Base-by-base conservation (phyloP, 2,329 filamentous ascomycete genomes). In the Aspergillus fumigatiaffinis region DNA sequence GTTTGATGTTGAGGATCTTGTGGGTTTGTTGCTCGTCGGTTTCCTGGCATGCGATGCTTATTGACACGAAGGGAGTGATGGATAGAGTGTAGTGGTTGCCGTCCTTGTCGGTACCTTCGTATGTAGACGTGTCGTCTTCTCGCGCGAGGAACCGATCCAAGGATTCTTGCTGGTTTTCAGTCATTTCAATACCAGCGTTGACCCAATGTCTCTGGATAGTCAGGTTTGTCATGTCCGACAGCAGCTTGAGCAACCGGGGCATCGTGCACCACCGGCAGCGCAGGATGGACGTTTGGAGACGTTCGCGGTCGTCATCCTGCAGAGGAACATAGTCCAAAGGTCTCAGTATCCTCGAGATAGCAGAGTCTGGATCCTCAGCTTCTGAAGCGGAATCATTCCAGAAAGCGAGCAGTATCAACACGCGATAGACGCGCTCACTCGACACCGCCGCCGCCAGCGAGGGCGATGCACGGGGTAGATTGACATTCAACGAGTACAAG, bases 401-500 rank as follows among this genome's bases (percentile, higher is more conserved):
- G 50, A 76, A 76, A 0, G 76, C 74, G 38, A 76, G 64, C 12
- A 76, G 60, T 6, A 78, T 72, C 35, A 80, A 63, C 1, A 71
- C 65, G 2, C 68, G 65, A 51, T 78, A 80, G 4, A 80, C 70
- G 3, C 70, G 66, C 48, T 76, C 73, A 9, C 71, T 70, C 0
- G 77, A 77, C 10, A 80, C 59, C 2, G 70, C 71, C 0, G 65
- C 63, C 9, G 72, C 73, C 9, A 84, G 63, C 10, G 67, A 59
- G 0, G 68, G 69, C 0, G 81, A 83, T 4, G 73, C 71, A 17
- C 69, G 69, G 2, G 77, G 71, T 1, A 81, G 64, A 41, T 79
- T 76, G 32, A 79, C 60, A 59, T 82, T 80, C 25, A 77, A 63
- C 5, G 77, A 75, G 28, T 75, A 66, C n/a, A 80, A 68, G 58